Evolutionary conservation across 2,329 filamentous ascomycete species (phyloP), one percentile per base, ranked within the genome.

Genomic region (Stachybotrys elegans): DNA sequence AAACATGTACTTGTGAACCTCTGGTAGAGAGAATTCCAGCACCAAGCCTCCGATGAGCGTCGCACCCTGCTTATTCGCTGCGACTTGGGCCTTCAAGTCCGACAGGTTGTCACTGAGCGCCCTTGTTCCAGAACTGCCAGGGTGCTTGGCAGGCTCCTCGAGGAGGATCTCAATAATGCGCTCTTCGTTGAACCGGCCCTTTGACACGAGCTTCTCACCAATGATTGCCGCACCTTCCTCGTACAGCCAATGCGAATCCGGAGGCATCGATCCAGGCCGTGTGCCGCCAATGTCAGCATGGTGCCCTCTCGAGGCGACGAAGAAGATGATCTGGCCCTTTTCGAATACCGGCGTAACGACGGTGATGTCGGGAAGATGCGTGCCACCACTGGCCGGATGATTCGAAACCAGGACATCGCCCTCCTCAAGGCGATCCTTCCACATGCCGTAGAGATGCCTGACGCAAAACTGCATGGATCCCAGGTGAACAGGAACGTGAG

Each of bases 31-130:
- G 53, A 88, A 89, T 53, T 92, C 86, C 21, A 78, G 75, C 50
- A 91, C 88, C 2, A 92, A 68, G 0, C 76, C 73, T 35, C 75
- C 78, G 51, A 91, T 88, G n/a, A 92, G 71, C 32, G 79, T 79
- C 54, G 92, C 92, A 7, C 89, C 89, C 54, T 90, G 90, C 54
- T 89, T 84, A 57, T 94, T 94, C 11, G 88, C 88, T 0, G 89
- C 88, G 12, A 93, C 84, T 59, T 93, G 88, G 0, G 89, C 89
- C 62, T 91, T 90, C 31, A 95, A 72, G 59, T 94, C 89, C 41
- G 89, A 91, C 51, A 94, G 73, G 58, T 94, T 94, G 62, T 95
- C 89, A 8, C 79, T 81, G 1, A 94, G 71, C 57, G 87, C 89
- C 35, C 88, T 73, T 1, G 89, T 91, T 3, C 88, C 88, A 43